These are phyloP conservation scores for Knoxia roxburghii DNA, from an alignment of 257 asterid genomes.

Conservation along the genomic window DNA sequence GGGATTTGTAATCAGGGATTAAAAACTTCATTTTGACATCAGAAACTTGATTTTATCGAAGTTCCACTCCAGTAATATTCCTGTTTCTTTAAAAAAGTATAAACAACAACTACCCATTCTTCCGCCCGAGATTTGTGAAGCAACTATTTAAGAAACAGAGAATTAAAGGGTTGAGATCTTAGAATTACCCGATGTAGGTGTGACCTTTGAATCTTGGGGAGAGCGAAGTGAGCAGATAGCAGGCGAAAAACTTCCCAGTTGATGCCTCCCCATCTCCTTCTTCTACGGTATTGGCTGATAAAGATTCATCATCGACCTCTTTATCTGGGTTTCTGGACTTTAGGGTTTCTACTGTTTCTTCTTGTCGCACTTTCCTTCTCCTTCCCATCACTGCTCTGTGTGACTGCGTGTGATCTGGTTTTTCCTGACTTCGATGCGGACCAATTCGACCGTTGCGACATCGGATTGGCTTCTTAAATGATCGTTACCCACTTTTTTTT, in stretches of 20 bases:
- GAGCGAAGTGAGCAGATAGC: slow-evolving; percentile 80
- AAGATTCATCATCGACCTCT: slow-evolving; percentile 14
- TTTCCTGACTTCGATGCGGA: not conserved
- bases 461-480: not conserved
- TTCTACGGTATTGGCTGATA: slow-evolving; percentile 2
- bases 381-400: slow-evolving; percentile 39
- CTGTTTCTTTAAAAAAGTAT: not conserved
- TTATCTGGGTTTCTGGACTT: slow-evolving; percentile 12
- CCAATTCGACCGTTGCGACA: slow-evolving; percentile 51
- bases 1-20: not conserved
- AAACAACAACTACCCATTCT: no score
- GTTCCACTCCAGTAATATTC: no score
- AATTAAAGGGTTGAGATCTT: not conserved
- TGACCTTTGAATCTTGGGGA: slow-evolving; percentile 84
- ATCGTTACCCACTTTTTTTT: no score
- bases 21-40: not conserved
- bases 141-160: not conserved
- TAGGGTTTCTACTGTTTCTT: slow-evolving; percentile 20
- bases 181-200: slow-evolving; percentile 75
- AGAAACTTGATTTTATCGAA: not conserved
- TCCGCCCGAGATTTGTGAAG: not conserved
- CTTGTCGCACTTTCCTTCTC: slow-evolving; percentile 31
- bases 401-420: not conserved
- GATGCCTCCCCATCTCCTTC: slow-evolving; percentile 20
- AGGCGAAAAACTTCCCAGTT: slow-evolving; percentile 48